Evolutionary conservation across 2,329 filamentous ascomycete genomes (phyloP).

Genomic region (Phyllosticta paracitricarpa): DNA sequence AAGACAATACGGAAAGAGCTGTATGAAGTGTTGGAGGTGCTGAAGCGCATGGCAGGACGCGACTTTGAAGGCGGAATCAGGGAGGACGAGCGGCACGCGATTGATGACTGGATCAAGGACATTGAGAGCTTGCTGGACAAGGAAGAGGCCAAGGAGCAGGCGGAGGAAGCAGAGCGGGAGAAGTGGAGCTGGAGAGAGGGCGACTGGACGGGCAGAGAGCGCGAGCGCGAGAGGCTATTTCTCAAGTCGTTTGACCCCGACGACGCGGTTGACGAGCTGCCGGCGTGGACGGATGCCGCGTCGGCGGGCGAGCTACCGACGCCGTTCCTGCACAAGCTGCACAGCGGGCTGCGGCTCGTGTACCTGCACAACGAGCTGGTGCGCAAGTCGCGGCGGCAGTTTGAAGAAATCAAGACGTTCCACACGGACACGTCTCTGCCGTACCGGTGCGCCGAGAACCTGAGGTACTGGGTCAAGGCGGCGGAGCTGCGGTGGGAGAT

Average conservation of each 20-base stretch:
- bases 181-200: conserved; percentile 72
- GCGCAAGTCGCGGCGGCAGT: conserved; percentile 71
- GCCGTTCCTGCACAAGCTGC: conserved; percentile 62
- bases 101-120: conserved; percentile 68
- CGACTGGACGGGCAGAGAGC: conserved; percentile 63
- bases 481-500: conserved; percentile 91
- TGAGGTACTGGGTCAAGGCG: conserved; percentile 93
- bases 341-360: conserved; percentile 71
- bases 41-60: conserved; percentile 83
- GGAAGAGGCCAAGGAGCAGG: conserved; percentile 68
- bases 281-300: conserved; percentile 53
- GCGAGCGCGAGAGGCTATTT: conserved; percentile 73
- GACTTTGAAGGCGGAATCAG: conserved; percentile 77
- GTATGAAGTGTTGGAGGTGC: conserved; percentile 74
- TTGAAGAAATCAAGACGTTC: conserved; percentile 79
- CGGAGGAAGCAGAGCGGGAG: conserved; percentile 60
- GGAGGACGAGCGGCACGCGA: conserved; percentile 64
- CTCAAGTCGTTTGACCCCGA: conserved; percentile 60
- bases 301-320: conserved; percentile 50
- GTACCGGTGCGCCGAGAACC: conserved; percentile 85
- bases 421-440: conserved; percentile 93
- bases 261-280: conserved; percentile 48
- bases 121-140: conserved; percentile 66
- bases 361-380: conserved; percentile 85
- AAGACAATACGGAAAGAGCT: conserved; percentile 75